phyloP scores from a whole-genome alignment of 2,329 filamentous ascomycete species.

The Colletotrichum sp. region DNA sequence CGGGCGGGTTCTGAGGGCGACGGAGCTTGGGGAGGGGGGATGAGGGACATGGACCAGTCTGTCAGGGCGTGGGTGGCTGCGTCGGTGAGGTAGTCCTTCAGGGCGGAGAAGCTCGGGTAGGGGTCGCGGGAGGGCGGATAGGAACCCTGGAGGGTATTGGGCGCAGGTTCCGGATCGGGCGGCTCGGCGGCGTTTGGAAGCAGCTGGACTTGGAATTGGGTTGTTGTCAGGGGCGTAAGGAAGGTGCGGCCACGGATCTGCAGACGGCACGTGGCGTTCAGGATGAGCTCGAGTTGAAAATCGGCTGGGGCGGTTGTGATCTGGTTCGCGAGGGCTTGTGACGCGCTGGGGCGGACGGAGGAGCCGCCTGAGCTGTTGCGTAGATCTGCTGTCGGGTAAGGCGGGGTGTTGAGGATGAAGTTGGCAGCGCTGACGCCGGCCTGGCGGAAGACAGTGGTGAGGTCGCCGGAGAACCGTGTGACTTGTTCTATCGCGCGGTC shows the following conservation, averaged over 20 bases:
- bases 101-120: conserved; percentile 49
- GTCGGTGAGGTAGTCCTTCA: conserved; percentile 51
- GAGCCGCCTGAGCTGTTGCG: conserved; percentile 28
- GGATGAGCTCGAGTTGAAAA: conserved; percentile 47
- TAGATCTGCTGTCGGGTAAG: conserved; percentile 31
- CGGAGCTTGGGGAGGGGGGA: neutral
- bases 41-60: conserved; percentile 34
- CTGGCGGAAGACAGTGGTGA: conserved; percentile 48
- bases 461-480: conserved; percentile 45
- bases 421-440: conserved; percentile 49
- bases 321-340: conserved; percentile 49
- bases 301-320: conserved; percentile 44
- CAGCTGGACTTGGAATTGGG: conserved; percentile 46
- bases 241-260: conserved; percentile 50
- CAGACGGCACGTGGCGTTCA: conserved; percentile 48
- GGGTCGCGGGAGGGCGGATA: conserved; percentile 50
- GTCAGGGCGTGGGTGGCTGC: conserved; percentile 46
- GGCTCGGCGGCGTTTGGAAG: conserved; percentile 33
- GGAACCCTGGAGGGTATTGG: conserved; percentile 37
- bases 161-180: conserved; percentile 24
- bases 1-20: neutral
- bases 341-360: conserved; percentile 42
- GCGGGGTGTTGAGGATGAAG: conserved; percentile 46
- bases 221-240: conserved; percentile 47
- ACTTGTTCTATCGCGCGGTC: conserved; percentile 44